Evolutionary conservation across 2,329 filamentous ascomycete genomes (phyloP).

Genomic region (Helicocarpus griseus): DNA sequence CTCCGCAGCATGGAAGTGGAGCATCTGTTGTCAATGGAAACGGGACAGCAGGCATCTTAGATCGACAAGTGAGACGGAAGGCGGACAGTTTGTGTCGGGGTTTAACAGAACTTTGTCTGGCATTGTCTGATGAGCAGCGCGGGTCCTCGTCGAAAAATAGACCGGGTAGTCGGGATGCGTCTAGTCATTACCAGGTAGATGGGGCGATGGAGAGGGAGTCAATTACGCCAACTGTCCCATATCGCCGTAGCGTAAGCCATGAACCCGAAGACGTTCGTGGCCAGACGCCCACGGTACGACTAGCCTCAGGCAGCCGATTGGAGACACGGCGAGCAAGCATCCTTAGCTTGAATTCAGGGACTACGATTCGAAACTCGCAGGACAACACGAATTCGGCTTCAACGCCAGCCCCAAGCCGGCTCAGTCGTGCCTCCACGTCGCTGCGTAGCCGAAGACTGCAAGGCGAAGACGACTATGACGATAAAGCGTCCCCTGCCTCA

Average conservation of each 20-base stretch:
- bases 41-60: slow-evolving; percentile 45
- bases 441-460: slow-evolving; percentile 28
- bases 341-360: slow-evolving; percentile 17
- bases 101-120: slow-evolving; percentile 83
- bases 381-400: slow-evolving; percentile 21
- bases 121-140: slow-evolving; percentile 55
- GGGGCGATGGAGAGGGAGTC: slow-evolving; percentile 17
- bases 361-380: slow-evolving; percentile 16
- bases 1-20: slow-evolving; percentile 45
- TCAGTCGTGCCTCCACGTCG: slow-evolving; percentile 32
- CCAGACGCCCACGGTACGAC: slow-evolving; percentile 17
- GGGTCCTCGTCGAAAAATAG: slow-evolving; percentile 17
- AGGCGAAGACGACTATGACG: slow-evolving; percentile 27
- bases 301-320: slow-evolving; percentile 21
- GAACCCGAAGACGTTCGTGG: slow-evolving; percentile 27
- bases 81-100: slow-evolving; percentile 88
- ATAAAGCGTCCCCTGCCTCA: slow-evolving; percentile 20
- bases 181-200: slow-evolving; percentile 16
- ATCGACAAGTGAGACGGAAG: slow-evolving; percentile 80
- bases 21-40: slow-evolving; percentile 29
- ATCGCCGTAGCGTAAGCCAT: slow-evolving; percentile 29
- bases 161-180: slow-evolving; percentile 22
- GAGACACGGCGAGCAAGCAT: slow-evolving; percentile 34
- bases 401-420: slow-evolving; percentile 22
- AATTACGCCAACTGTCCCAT: slow-evolving; percentile 20